These are phyloP conservation scores for Colletotrichum filicis DNA, from an alignment of 2,329 filamentous ascomycete species.

Conservation along the genomic window DNA sequence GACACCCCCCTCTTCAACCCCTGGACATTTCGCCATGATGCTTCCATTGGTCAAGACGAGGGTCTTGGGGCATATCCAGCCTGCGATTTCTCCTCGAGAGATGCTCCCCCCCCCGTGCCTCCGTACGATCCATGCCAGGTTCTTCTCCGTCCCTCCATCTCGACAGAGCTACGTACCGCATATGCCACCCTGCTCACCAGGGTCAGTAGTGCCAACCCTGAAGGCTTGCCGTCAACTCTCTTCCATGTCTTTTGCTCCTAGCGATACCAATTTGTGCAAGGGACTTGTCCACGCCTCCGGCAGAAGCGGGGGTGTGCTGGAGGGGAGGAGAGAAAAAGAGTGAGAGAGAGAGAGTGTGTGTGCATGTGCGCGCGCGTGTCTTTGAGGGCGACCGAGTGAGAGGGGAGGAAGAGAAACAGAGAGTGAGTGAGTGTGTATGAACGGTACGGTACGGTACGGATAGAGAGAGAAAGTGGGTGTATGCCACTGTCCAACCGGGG, in stretches of 20 bases:
- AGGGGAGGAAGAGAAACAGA: not conserved
- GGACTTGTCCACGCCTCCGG: constrained; percentile 32
- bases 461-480: not conserved
- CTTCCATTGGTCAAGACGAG: constrained; percentile 41
- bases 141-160: constrained; percentile 47
- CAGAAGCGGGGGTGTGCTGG: constrained; percentile 34
- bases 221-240: constrained; percentile 34
- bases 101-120: constrained; percentile 38
- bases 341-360: not conserved
- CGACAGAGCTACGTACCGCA: constrained; percentile 40
- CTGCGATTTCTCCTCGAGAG: constrained; percentile 34
- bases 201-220: constrained; percentile 33
- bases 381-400: not conserved
- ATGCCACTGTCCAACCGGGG: constrained; percentile 17
- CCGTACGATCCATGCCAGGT: constrained; percentile 40
- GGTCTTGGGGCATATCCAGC: constrained; percentile 33
- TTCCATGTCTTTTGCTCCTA: constrained; percentile 30
- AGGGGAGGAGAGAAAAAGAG: not conserved
- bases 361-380: not conserved
- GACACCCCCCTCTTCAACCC: constrained; percentile 40
- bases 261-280: constrained; percentile 35
- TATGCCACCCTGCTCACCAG: constrained; percentile 31
- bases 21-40: not conserved
- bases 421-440: not conserved
- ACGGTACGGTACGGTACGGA: not conserved